Evolutionary conservation across 495 filamentous ascomycete genomes (phyloP), one percentile per base, ranked within the genome.

Genomic region (Tuber aestivum): DNA sequence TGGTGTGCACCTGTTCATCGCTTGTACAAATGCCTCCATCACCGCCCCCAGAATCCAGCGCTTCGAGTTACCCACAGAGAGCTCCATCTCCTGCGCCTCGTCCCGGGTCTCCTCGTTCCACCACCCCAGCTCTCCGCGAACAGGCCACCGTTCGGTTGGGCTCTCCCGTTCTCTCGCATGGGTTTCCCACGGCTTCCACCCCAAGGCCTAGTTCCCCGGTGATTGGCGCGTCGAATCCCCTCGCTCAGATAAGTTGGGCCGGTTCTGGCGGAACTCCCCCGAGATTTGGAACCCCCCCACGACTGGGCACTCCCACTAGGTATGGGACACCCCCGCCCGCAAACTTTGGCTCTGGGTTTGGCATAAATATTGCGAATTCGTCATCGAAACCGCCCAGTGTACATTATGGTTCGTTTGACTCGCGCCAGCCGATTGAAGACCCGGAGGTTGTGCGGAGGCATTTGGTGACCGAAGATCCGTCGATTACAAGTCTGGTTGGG

Each of bases 361-460:
- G 56, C 56, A 84, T 41, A 80, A 85, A 73, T 84, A 86, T 72
- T 80, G 86, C 40, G 86, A 87, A 42, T 72, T 42, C 70, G 82
- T 84, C n/a, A 86, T 77, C 81, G 16, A 69, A 74, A 37, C 71
- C 87, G 6, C 87, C 88, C 65, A 91, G 91, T 68, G 61, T 76
- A 72, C 91, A 89, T 71, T 94, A 94, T 83, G 93, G 92, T 50
- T 95, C 93, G 12, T 92, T 95, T 79, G 93, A 95, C 56, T 83
- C 85, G 45, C 85, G 86, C 72, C 87, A 86, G 42, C 88, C 91
- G 16, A 90, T 87, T 78, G 93, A 97, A 83, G 91, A 96, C 73
- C 90, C 91, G 8, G 92, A 94, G 81, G 90, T 97, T 35, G 87
- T 97, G 69, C 92, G 88, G 84, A 86, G 93, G 77, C 93, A 97